These are phyloP conservation scores for Cordyceps cicadae DNA, from an alignment of 2,329 filamentous ascomycete genomes.

Conservation along the genomic window DNA sequence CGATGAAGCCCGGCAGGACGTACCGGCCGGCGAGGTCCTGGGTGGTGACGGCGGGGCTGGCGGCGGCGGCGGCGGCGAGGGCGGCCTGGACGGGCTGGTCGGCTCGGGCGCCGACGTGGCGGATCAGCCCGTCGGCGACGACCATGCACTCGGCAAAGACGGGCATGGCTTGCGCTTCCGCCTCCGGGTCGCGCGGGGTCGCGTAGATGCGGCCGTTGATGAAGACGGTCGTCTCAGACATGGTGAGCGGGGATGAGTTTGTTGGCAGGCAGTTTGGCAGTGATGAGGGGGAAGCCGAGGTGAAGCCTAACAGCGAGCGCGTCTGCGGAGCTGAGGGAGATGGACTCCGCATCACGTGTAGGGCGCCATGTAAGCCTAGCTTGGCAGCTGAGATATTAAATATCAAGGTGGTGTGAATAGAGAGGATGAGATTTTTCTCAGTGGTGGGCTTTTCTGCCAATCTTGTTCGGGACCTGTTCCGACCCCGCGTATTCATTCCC, in stretches of 20 bases:
- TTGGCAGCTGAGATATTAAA: not conserved
- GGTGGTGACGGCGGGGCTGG: conserved; percentile 3
- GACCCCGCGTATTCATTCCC: too few relatives aligned
- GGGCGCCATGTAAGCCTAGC: not conserved
- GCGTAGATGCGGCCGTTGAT: conserved; percentile 18
- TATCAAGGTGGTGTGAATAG: not conserved
- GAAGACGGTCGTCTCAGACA: conserved; percentile 12
- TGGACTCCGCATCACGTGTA: conserved; percentile 9
- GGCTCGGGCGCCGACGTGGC: conserved; percentile 24
- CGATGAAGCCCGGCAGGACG: conserved; percentile 48
- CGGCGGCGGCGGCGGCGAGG: conserved; percentile 17
- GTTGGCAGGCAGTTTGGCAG: not conserved
- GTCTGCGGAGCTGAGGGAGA: not conserved
- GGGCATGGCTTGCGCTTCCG: conserved; percentile 12
- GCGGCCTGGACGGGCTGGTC: conserved; percentile 19
- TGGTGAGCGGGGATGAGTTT: not conserved
- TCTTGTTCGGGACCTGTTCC: too few relatives aligned
- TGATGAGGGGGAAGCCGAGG: not conserved
- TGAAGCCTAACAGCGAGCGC: conserved; percentile 4
- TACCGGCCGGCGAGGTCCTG: conserved; percentile 26
- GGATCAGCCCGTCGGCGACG: conserved; percentile 26
- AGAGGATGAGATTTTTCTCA: not conserved
- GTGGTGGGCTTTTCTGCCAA: too few relatives aligned
- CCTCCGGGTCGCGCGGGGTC: conserved; percentile 10
- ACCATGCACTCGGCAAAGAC: conserved; percentile 26